Evolutionary conservation across 176 grass and related monocot genomes (phyloP).

Genomic region (Tuctoria greenei): DNA sequence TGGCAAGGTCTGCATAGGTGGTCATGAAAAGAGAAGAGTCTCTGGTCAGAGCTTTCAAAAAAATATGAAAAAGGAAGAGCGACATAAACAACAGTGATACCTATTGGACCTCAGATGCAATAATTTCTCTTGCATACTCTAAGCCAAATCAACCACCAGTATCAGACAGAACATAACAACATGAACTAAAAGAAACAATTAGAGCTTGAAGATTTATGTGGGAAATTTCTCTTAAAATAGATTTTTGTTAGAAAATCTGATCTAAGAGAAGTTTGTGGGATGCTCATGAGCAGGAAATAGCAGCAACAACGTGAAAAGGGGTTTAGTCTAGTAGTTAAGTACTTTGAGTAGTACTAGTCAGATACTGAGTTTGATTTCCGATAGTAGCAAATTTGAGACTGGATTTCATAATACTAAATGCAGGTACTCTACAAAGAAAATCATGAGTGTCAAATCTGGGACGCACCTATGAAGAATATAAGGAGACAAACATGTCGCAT

Average conservation of each 20-base stretch:
- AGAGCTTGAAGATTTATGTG: background rate
- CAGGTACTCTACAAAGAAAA: too few species aligned
- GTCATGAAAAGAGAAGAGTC: background rate
- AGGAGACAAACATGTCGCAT: too few species aligned
- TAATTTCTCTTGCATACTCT: background rate
- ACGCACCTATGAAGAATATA: too few species aligned
- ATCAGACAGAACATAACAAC: slow-evolving; percentile 17
- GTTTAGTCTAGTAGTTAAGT: too few species aligned
- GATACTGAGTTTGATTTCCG: too few species aligned
- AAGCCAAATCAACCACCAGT: slow-evolving; percentile 6
- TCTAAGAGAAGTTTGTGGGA: slow-evolving; percentile 11
- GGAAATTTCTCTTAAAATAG: background rate
- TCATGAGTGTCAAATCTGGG: too few species aligned
- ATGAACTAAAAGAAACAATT: slow-evolving; percentile 6
- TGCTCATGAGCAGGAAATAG: slow-evolving; percentile 7
- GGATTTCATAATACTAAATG: too few species aligned
- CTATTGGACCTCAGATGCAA: background rate
- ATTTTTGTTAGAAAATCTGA: slow-evolving; percentile 25
- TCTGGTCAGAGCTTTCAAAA: too few species aligned
- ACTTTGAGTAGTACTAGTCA: too few species aligned
- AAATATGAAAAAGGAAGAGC: too few species aligned
- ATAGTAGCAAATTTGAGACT: too few species aligned
- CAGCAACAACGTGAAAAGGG: too few species aligned
- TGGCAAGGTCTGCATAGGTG: background rate
- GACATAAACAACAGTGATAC: slow-evolving; percentile 18